Base-by-base conservation (phyloP, 169 alveolate species). In the Plasmodium adleri region DNA sequence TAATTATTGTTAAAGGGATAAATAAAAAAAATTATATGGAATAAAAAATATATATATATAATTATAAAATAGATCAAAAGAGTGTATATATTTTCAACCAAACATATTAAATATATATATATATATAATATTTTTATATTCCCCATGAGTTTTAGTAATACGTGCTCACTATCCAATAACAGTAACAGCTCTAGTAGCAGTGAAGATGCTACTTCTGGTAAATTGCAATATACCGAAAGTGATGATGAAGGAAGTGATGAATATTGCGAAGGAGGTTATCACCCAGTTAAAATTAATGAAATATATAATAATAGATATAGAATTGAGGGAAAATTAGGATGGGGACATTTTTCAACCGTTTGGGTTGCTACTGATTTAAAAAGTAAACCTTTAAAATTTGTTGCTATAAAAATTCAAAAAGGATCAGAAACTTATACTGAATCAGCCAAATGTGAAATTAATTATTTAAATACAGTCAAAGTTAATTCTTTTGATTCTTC, bases 331-430 rank as follows among this genome's bases (percentile, higher is more conserved):
- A 99, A 99, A 93, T 95, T 99, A 62, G 99, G 99, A 7, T 98
- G 99, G 99, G 99, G 99, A 7, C 99, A 98, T 90, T 99, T 99
- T 95, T 96, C 99, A 54, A 99, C 99, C 0, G 99, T 98, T 20
- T 99, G 99, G 99, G 96, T 99, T 45, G 98, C 99, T n/a, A 94
- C 97, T 39, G 99, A 98, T 92, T 88, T 93, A 58, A 71, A 90
- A 72, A 90, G 92, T 26, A 95, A 95, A 60, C 96, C 97, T 56
- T 94, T 94, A 45, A 95, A 95, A 15, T 98, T 96, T 91, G 99
- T 98, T 68, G 99, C 99, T 20, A 94, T 99, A 71, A 99, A 99
- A 94, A 96, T 99, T 72, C 99, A 98, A 93, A 97, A 99, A 91
- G 95, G 98, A 62, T 99, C 99, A 12, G 97, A 94, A 74, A 98